Evolutionary conservation across 345 rosid species (phyloP).

Genomic region (Microcos paniculata): DNA sequence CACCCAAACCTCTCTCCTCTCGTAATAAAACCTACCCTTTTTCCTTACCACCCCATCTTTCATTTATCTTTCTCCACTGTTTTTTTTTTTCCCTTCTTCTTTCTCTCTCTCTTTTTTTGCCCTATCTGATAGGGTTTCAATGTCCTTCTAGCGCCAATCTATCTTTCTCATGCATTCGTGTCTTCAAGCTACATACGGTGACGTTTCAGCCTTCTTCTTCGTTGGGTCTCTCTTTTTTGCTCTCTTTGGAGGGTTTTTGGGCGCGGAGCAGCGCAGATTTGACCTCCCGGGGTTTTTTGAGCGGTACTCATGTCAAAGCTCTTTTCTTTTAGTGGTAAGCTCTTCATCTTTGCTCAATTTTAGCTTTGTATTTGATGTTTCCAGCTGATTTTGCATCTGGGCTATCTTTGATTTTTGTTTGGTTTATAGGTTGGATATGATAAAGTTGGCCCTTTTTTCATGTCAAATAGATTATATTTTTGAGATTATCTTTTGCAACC

Average conservation of each 20-base stretch:
- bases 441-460: neutral
- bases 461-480: neutral
- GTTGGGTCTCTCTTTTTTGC: conserved; percentile 60
- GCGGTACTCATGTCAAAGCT: conserved; percentile 75
- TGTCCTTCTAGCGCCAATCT: conserved; percentile 25
- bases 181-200: conserved; percentile 17
- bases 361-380: neutral
- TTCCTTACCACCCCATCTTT: neutral
- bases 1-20: conserved; percentile 19
- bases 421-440: neutral
- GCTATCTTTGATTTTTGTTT: conserved; percentile 18
- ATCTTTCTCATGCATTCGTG: conserved; percentile 51
- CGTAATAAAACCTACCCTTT: conserved; percentile 15
- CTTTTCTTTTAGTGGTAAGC: conserved; percentile 63
- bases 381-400: conserved; percentile 1
- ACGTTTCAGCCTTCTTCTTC: conserved; percentile 22
- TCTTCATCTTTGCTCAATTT: neutral
- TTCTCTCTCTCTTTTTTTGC: conserved; percentile 46
- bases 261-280: conserved; percentile 35
- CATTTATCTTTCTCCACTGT: conserved; percentile 5
- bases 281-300: conserved; percentile 45
- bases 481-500: neutral
- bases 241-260: conserved; percentile 75
- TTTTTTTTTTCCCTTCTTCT: neutral
- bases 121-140: conserved; percentile 82